phyloP scores from a whole-genome alignment of 2,329 filamentous ascomycete genomes.

The Chaetomiaceae sp. region DNA sequence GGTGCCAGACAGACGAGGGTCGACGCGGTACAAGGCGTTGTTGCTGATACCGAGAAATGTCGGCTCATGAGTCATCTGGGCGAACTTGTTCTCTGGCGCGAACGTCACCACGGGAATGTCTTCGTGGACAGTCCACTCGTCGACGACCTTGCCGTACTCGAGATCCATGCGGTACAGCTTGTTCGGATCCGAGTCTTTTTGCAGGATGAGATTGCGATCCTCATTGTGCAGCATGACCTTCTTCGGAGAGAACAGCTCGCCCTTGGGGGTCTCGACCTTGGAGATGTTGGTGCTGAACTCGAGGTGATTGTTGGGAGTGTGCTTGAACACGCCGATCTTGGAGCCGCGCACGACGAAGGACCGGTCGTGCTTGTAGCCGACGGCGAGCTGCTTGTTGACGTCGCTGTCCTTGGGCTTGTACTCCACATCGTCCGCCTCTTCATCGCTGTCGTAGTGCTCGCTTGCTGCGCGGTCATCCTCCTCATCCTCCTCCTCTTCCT shows the following conservation, averaged over 20 bases:
- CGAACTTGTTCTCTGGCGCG: constrained; percentile 94
- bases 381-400: constrained; percentile 88
- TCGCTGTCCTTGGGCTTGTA: constrained; percentile 63
- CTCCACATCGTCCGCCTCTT: constrained; percentile 76
- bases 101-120: constrained; percentile 91
- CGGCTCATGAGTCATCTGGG: constrained; percentile 92
- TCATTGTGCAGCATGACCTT: constrained; percentile 96
- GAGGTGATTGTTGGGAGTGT: constrained; percentile 84
- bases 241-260: constrained; percentile 85
- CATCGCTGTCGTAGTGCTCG: constrained; percentile 53
- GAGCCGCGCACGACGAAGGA: constrained; percentile 96
- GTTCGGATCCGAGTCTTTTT: constrained; percentile 78
- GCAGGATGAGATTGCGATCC: constrained; percentile 83
- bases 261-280: constrained; percentile 83
- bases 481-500: constrained; percentile 51
- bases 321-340: constrained; percentile 98
- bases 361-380: constrained; percentile 94
- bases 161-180: constrained; percentile 96
- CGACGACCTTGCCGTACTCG: constrained; percentile 94
- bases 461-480: constrained; percentile 54
- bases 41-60: constrained; percentile 90
- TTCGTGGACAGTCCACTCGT: constrained; percentile 98
- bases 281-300: constrained; percentile 97
- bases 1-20: constrained; percentile 81
- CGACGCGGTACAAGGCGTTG: constrained; percentile 90